These are phyloP conservation scores for Rhizopogon vinicolor DNA, from an alignment of 768 basidiomycete genomes.

Conservation along the genomic window DNA sequence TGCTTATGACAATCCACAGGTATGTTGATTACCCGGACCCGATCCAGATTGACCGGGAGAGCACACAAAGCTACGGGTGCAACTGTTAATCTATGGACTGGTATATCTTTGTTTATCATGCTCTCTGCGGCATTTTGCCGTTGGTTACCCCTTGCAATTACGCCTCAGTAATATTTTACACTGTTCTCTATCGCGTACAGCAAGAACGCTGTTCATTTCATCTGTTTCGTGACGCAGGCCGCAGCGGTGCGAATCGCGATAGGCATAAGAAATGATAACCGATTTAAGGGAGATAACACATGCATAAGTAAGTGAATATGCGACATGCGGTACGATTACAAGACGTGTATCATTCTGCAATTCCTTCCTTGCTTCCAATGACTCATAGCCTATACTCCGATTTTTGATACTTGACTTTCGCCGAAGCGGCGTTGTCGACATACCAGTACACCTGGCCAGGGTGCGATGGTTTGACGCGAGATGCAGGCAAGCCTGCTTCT, in stretches of 20 bases:
- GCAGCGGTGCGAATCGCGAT: neutral
- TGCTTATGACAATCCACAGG: conserved; percentile 39
- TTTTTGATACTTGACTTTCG: conserved; percentile 53
- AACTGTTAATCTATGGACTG: conserved; percentile 58
- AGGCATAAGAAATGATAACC: neutral
- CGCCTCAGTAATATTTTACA: conserved; percentile 32
- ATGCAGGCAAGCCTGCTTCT: conserved; percentile 75
- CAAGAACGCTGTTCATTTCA: conserved; percentile 3
- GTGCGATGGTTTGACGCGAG: conserved; percentile 68
- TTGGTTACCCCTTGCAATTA: conserved; percentile 28
- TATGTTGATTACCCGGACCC: conserved; percentile 99
- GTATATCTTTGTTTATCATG: conserved; percentile 22
- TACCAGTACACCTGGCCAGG: conserved; percentile 96
- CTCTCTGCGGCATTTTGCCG: conserved; percentile 17
- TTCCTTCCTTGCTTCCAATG: conserved; percentile 1
- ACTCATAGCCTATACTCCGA: conserved; percentile 52
- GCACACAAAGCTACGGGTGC: conserved; percentile 87
- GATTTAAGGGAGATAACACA: conserved; percentile 11
- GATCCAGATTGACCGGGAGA: conserved; percentile 93
- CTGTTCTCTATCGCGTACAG: conserved; percentile 8
- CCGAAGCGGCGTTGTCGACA: conserved; percentile 79
- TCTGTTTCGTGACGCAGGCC: conserved; percentile 20
- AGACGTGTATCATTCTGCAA: conserved; percentile 4
- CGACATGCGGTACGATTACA: conserved; percentile 21
- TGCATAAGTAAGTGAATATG: conserved; percentile 4